Base-by-base conservation (phyloP, 1,284 basidiomycete species). In the Cystobasidiaceae sp. region DNA sequence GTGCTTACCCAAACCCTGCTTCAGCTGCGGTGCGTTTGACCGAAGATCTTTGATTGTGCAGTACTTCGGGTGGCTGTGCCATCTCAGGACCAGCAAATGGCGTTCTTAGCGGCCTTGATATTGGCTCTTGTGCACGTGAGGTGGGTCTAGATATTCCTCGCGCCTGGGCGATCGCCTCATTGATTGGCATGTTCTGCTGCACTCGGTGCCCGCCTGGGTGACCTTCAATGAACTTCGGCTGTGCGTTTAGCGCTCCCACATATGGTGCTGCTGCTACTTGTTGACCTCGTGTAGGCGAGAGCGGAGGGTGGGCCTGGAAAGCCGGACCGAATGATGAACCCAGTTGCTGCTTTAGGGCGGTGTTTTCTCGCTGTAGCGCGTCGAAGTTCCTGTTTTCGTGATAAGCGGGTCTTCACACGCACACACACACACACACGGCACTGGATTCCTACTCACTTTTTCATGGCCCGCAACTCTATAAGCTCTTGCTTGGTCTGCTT, bases 341-440 rank as follows among this genome's bases (percentile, higher is more conserved):
- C n/a, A 64, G 39, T 23, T 64, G 61, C n/a, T 19, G 3, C 30
- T 55, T 64, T 9, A 64, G 52, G 15, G 39, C 48, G 8, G 46
- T 17, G 23, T 64, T 64, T 28, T 64, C 61, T 19, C 52, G 39
- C 30, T 49, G 39, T 13, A 64, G 27, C 33, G 41, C 48, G 30
- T 64, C 61, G 41, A 37, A 49, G 11, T 55, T 27, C 41, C 61
- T 55, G 50, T 2, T n/a, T n/a, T n/a, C n/a, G n/a, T n/a, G n/a
- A 54, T 7, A 34, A 27, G 21, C 4, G 51, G 27, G 17, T 15
- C 13, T 5, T 27, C 28, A 51, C 8, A 4, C n/a, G 41, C 33
- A 45, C 17, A 25, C 19, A 49, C 33, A 17, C 39, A 4, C 9
- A 25, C 23, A 21, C 37, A 30, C 45, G 13, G 30, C 6, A 13